phyloP scores from a whole-genome alignment of 345 rosid species.

The Populus tremula region DNA sequence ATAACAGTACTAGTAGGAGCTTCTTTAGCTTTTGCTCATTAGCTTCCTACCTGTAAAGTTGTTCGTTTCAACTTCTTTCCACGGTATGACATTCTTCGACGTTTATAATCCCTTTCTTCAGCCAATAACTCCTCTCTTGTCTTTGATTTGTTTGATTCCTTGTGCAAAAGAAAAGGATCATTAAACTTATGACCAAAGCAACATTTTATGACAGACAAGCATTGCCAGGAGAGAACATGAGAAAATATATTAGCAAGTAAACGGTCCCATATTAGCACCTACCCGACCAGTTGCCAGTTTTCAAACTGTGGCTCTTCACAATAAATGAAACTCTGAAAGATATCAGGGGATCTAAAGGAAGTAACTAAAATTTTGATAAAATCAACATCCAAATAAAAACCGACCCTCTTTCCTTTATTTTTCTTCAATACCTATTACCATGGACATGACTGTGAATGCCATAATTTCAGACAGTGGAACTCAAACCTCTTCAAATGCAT shows the following conservation, averaged over 20 bases:
- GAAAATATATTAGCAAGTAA: not conserved
- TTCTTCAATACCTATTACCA: no score
- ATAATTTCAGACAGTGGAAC: no score
- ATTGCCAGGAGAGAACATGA: not conserved
- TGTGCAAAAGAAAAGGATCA: conserved; percentile 5
- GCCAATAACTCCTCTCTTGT: conserved; percentile 85
- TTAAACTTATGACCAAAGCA: not conserved
- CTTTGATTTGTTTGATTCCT: conserved; percentile 66
- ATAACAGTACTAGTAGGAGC: not conserved
- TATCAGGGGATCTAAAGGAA: no score
- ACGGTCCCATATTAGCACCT: no score
- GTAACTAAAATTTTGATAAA: no score
- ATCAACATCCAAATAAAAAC: no score
- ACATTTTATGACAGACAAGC: not conserved
- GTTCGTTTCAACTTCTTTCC: conserved; percentile 89
- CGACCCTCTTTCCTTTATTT: no score
- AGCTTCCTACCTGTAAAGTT: conserved; percentile 51
- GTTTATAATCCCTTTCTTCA: conserved; percentile 97
- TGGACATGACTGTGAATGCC: no score
- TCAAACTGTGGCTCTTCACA: no score
- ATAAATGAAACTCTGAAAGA: no score
- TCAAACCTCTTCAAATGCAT: no score
- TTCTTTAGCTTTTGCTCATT: not conserved
- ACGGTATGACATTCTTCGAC: conserved; percentile 92
- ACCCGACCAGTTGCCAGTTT: no score